Evolutionary conservation across 2,329 filamentous ascomycete genomes (phyloP).

Genomic region (Penicillium glabrum): DNA sequence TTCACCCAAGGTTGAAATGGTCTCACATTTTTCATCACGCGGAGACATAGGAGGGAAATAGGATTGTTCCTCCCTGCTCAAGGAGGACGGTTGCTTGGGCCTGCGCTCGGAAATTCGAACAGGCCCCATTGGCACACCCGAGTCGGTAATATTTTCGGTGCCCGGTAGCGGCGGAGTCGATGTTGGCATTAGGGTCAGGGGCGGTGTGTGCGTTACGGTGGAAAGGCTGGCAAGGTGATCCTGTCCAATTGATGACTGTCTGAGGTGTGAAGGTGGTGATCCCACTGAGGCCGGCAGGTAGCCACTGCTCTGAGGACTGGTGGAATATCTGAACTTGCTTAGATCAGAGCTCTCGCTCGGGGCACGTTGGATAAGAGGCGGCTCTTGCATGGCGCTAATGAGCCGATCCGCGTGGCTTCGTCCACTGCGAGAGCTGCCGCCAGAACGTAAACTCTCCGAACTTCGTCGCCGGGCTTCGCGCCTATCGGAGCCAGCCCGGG

Average conservation of each 20-base stretch:
- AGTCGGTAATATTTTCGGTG: constrained; percentile 32
- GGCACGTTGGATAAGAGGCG: constrained; percentile 20
- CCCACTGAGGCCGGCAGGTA: neutral
- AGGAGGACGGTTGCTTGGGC: constrained; percentile 5
- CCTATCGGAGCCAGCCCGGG: constrained; percentile 26
- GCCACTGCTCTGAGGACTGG: constrained; percentile 9
- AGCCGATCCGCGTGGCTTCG: constrained; percentile 43
- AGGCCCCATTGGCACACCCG: constrained; percentile 33
- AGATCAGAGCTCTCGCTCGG: constrained; percentile 13
- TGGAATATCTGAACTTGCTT: neutral
- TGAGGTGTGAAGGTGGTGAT: constrained; percentile 5
- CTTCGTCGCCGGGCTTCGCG: constrained; percentile 18
- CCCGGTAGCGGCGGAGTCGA: constrained; percentile 27
- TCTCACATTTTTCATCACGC: neutral
- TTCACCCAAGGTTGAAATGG: constrained; percentile 1
- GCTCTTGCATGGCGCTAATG: constrained; percentile 44
- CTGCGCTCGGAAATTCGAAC: constrained; percentile 28
- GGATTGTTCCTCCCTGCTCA: constrained; percentile 4
- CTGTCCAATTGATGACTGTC: neutral
- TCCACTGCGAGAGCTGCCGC: constrained; percentile 34
- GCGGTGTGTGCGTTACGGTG: constrained; percentile 15
- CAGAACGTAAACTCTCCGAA: constrained; percentile 31
- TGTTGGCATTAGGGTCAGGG: constrained; percentile 14
- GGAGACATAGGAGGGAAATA: constrained; percentile 17
- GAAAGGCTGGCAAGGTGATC: constrained; percentile 14